These are phyloP conservation scores for Toxicodendron radicans DNA, from an alignment of 345 rosid species.

Conservation along the genomic window DNA sequence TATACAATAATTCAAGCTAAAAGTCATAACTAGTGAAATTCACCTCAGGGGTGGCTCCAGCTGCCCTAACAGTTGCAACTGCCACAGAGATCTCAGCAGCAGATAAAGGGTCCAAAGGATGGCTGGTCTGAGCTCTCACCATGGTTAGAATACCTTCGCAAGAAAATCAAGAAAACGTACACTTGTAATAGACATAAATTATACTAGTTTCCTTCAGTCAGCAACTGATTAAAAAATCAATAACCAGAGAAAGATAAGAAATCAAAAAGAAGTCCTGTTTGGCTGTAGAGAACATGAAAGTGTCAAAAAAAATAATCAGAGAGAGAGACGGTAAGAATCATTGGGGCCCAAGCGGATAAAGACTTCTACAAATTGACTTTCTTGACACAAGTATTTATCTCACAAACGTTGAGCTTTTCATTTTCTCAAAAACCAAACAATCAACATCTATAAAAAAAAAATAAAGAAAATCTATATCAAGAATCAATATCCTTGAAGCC, in stretches of 20 bases:
- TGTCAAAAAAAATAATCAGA: neutral
- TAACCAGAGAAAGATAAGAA: neutral
- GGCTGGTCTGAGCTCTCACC: slow-evolving; percentile 65
- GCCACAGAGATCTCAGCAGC: slow-evolving; percentile 84
- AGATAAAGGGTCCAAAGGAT: slow-evolving; percentile 75
- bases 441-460: neutral
- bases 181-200: neutral
- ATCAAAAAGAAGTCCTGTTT: neutral
- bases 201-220: slow-evolving; percentile 2
- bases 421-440: slow-evolving; percentile 1
- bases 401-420: slow-evolving; percentile 1
- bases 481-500: neutral
- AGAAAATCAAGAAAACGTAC: slow-evolving; percentile 18
- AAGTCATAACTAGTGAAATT: neutral
- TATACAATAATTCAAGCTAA: neutral
- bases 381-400: neutral
- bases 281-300: slow-evolving; percentile 6
- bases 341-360: slow-evolving; percentile 28
- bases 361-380: slow-evolving; percentile 28
- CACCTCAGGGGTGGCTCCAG: slow-evolving; percentile 81
- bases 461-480: neutral
- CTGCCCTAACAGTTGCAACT: slow-evolving; percentile 76
- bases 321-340: neutral
- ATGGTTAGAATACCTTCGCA: slow-evolving; percentile 46
- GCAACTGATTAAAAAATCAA: neutral